Percentiles rank a stretch among this genome's conserved stretches.
These are phyloP conservation scores for Botrytis fragariae DNA, from an alignment of 2,329 filamentous ascomycete genomes.

Conservation along the genomic window DNA sequence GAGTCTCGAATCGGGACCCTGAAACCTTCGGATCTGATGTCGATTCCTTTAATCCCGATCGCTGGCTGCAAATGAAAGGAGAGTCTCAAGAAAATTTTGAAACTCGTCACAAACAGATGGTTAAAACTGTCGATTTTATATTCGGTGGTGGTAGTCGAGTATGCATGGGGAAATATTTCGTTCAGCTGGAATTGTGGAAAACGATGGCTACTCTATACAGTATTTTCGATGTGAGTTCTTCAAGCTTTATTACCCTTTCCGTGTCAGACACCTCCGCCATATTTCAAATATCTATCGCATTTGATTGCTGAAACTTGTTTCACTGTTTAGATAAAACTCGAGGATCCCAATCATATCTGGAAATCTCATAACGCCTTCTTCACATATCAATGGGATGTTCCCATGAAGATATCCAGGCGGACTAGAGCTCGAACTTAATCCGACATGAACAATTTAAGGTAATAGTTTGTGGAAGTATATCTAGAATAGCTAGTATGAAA, in stretches of 20 bases:
- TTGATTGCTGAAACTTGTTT: neutral
- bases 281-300: neutral
- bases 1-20: conserved; percentile 50
- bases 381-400: conserved; percentile 5
- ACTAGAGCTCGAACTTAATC: neutral
- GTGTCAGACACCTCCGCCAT: neutral
- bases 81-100: neutral
- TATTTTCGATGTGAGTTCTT: conserved; percentile 5
- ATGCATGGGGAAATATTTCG: neutral
- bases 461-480: neutral
- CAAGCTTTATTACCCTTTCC: no score
- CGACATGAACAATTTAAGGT: neutral
- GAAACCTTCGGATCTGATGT: conserved; percentile 60
- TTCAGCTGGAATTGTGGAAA: neutral
- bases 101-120: neutral
- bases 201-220: conserved; percentile 8
- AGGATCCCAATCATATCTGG: neutral
- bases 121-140: neutral
- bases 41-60: conserved; percentile 57
- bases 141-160: neutral
- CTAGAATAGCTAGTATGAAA: neutral
- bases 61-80: conserved; percentile 41
- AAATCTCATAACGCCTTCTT: neutral
- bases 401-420: conserved; percentile 9
- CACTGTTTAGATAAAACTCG: neutral